phyloP scores from a whole-genome alignment of 495 filamentous ascomycete species.

The Penicillium egyptiacum region DNA sequence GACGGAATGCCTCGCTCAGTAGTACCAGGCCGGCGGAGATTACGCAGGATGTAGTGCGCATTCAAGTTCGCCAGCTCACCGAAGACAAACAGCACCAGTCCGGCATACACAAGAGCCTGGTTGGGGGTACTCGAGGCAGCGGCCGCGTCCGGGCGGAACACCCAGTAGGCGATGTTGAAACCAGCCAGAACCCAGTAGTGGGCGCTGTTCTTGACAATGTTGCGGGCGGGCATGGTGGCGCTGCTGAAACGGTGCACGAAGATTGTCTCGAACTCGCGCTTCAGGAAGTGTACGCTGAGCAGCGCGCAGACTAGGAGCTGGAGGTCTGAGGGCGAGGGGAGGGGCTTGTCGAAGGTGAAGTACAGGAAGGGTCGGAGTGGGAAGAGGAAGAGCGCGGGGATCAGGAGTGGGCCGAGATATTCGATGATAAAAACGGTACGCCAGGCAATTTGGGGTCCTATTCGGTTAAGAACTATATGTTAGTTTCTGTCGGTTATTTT shows the following conservation, averaged over 20 bases:
- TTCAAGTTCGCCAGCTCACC: slow-evolving; percentile 78
- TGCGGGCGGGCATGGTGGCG: slow-evolving; percentile 84
- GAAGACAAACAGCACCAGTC: slow-evolving; percentile 67
- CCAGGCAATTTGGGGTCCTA: slow-evolving; percentile 91
- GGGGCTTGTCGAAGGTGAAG: slow-evolving; percentile 50
- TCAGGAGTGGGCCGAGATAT: slow-evolving; percentile 90
- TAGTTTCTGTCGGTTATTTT: slow-evolving; percentile 2
- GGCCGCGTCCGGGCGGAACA: slow-evolving; percentile 71
- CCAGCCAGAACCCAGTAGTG: slow-evolving; percentile 91
- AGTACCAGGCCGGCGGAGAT: slow-evolving; percentile 73
- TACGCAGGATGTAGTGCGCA: slow-evolving; percentile 72
- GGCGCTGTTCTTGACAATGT: slow-evolving; percentile 86
- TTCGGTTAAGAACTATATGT: slow-evolving; percentile 8
- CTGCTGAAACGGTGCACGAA: slow-evolving; percentile 94
- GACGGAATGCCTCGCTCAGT: slow-evolving; percentile 84
- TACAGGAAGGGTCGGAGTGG: slow-evolving; percentile 73
- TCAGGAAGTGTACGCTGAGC: slow-evolving; percentile 81
- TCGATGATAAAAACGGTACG: slow-evolving; percentile 92
- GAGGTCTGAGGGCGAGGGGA: slow-evolving; percentile 56
- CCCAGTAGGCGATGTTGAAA: slow-evolving; percentile 77
- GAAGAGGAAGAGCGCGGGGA: slow-evolving; percentile 73
- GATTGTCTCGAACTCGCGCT: slow-evolving; percentile 91
- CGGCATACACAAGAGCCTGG: slow-evolving; percentile 55
- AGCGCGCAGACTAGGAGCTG: slow-evolving; percentile 72
- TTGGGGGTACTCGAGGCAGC: slow-evolving; percentile 50